A percentile compares a stretch with the other conserved stretches of the same genome.
Evolutionary conservation across 441 rosid species (phyloP).

Genomic region (Pelargonium cotyledonis): DNA sequence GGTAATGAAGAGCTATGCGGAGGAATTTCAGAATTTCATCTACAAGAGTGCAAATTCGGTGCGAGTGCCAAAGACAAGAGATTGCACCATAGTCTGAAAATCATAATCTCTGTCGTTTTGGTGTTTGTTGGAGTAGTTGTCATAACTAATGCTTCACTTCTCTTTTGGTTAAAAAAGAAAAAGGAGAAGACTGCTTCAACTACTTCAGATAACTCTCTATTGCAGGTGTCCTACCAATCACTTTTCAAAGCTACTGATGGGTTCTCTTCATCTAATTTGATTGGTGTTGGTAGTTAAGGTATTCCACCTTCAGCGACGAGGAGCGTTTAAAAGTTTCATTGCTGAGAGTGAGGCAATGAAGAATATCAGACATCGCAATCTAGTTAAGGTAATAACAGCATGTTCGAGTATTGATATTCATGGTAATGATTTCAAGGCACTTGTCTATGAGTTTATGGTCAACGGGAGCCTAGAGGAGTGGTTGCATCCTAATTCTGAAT

Average conservation of each 20-base stretch:
- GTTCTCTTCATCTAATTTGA: conserved; percentile 5
- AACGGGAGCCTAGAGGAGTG: too few species aligned
- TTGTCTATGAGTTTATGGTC: too few species aligned
- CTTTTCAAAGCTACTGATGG: conserved; percentile 10
- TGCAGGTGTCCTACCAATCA: background rate
- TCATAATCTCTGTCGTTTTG: background rate
- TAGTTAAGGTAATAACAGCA: too few species aligned
- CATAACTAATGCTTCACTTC: too few species aligned
- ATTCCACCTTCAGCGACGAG: conserved; percentile 7
- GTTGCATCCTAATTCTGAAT: too few species aligned
- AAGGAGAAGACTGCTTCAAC: background rate
- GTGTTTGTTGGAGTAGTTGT: too few species aligned
- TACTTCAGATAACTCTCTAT: background rate
- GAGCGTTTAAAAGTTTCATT: conserved; percentile 13
- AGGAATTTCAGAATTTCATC: conserved; percentile 17
- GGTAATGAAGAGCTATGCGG: conserved; percentile 29
- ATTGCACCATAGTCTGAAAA: conserved; percentile 15
- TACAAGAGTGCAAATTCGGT: conserved; percentile 17
- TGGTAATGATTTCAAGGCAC: too few species aligned
- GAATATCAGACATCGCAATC: too few species aligned
- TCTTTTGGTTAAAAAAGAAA: too few species aligned
- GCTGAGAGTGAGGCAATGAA: too few species aligned
- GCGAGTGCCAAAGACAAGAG: background rate
- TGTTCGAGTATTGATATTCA: too few species aligned
- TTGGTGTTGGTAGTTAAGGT: conserved; percentile 15